Conservation (phyloP, 202 grass and related monocot species). For the Digitaria exilis region DNA sequence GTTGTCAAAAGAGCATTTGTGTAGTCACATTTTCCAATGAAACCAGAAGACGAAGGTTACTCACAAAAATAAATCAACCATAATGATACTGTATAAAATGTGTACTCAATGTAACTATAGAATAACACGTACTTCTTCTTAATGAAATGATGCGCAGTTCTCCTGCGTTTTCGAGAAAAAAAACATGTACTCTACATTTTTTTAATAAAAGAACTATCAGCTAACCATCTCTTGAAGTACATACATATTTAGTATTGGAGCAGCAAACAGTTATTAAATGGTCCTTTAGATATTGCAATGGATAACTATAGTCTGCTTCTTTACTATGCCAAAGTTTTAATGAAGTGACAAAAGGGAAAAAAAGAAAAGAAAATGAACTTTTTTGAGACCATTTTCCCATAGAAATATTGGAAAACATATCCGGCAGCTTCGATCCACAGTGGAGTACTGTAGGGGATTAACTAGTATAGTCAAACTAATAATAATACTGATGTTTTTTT, state of each 20-base stretch:
- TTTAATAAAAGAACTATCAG: not conserved
- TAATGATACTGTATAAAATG: not conserved
- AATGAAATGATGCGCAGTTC: too few relatives aligned
- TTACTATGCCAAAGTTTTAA: not conserved
- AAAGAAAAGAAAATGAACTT: too few relatives aligned
- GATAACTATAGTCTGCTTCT: not conserved
- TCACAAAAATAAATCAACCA: constrained; percentile 14
- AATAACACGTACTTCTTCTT: too few relatives aligned
- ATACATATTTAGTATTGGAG: not conserved
- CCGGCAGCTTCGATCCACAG: not conserved
- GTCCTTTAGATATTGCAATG: not conserved
- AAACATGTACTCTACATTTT: not conserved
- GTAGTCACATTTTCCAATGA: constrained; percentile 27
- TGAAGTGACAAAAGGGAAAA: not conserved
- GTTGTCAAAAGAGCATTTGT: constrained; percentile 23
- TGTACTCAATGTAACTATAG: not conserved
- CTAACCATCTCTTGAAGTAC: not conserved
- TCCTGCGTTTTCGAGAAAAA: too few relatives aligned
- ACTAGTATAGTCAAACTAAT: constrained; percentile 7
- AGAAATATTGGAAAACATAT: too few relatives aligned
- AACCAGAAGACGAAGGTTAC: constrained; percentile 3
- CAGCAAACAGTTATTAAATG: not conserved
- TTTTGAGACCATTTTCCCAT: too few relatives aligned
- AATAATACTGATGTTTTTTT: not conserved
- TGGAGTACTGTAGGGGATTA: not conserved